Base-by-base conservation (phyloP, 352 stramenopile species). In the Phytopythium cucurbitacearum region DNA sequence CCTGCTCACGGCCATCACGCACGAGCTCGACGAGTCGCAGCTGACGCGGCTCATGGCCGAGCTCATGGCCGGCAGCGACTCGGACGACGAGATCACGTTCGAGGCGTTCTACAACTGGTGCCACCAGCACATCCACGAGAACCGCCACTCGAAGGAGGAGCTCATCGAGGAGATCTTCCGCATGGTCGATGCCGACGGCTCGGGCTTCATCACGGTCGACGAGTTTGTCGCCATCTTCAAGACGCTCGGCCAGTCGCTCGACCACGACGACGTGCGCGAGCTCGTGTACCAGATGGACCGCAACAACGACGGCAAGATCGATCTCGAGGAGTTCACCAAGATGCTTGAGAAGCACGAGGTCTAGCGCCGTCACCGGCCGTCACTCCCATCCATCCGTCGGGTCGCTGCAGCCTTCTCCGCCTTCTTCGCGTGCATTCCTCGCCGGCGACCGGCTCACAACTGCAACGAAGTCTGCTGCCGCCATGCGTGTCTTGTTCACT, bases 261-360 rank as follows among this genome's bases (percentile, higher is more conserved):
- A 87, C 52, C 76, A 87, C 41, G 76, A 89, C 54, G 76, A 87
- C 49, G 79, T 89, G 42, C 73, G 79, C 28, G 76, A 89, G 59
- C 63, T 89, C 4, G 71, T 89, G 5, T 89, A 87, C 36, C 71
- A 87, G 42, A 87, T 87, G 76, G 76, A 87, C 44, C 72, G 74
- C 42, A 89, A 87, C 57, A 69, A 82, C 49, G 80, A 86, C 49
- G 74, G 74, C 46, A 87, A 87, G 64, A 89, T 89, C 54, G 76
- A 89, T 49, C 50, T 87, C 5, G 74, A 87, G 33, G 79, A 89
- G 40, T 89, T 89, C 52, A 57, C 53, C 52, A 83, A 79, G 44
- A 89, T 89, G 76, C 60, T 89, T 5, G 71, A 84, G 21, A 89
- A 87, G 61, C 74, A 87, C 51, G 79, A 87, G 48, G 73, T 89